Conservation (phyloP, 352 stramenopile genomes). For the Pythium aphanidermatum region DNA sequence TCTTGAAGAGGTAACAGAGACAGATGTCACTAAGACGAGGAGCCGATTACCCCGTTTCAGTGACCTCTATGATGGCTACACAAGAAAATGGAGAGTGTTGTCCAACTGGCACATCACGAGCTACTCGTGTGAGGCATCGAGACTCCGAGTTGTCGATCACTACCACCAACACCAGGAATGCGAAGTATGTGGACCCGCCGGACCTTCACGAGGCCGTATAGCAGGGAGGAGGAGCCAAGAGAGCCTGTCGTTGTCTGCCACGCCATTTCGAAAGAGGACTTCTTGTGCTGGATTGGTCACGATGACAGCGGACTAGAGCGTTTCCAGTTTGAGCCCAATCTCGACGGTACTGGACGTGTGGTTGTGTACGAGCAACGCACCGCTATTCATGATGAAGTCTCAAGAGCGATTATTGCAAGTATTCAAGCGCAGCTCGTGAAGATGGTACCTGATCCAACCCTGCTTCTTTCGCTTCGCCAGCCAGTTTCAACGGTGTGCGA, state of each 20-base stretch:
- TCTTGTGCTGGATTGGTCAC: conserved; percentile 1
- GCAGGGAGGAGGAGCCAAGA: conserved; percentile 2
- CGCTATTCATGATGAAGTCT: neutral
- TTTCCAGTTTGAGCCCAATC: conserved; percentile 3
- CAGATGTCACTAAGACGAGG: too few species aligned
- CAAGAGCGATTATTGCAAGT: neutral
- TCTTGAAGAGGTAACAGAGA: too few species aligned
- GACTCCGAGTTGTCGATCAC: too few species aligned
- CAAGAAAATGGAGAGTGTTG: too few species aligned
- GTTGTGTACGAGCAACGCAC: conserved; percentile 3
- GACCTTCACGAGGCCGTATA: neutral
- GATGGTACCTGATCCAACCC: neutral
- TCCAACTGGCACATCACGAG: too few species aligned
- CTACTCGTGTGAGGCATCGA: too few species aligned
- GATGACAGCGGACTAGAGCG: neutral
- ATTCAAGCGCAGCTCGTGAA: conserved; percentile 3
- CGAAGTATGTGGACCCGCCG: neutral
- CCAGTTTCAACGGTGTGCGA: conserved; percentile 6
- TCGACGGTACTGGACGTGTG: neutral
- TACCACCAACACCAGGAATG: too few species aligned
- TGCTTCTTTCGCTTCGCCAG: neutral
- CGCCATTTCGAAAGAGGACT: conserved; percentile 8
- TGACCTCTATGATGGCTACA: too few species aligned
- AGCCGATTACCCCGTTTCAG: too few species aligned
- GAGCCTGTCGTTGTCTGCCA: conserved; percentile 1